Base-by-base conservation (phyloP, 768 basidiomycete species). In the Tylopilus rubrobrunneus region DNA sequence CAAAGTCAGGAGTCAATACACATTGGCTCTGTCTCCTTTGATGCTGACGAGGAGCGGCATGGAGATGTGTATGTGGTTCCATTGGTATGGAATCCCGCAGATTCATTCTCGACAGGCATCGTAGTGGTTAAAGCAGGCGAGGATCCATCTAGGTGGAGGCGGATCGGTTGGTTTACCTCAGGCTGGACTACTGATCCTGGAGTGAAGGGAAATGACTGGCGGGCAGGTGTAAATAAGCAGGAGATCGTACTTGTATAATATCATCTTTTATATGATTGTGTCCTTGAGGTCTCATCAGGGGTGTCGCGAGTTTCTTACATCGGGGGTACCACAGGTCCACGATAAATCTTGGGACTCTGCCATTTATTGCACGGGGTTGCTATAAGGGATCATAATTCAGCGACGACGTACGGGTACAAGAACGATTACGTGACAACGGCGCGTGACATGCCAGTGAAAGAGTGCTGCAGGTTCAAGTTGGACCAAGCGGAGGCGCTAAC, bases 191-290 rank as follows among this genome's bases (percentile, higher is more conserved):
- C 11, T 41, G 19, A 23, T 29, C 39, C 5, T 25, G 5, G 21
- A 17, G 31, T 14, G 29, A 42, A 31, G 40, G 33, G 40, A 3
- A 49, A 33, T 10, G 5, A 10, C 5, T 49, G 48, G 48, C 40
- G 31, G 1, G 8, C 31, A 2, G 29, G 39, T 11, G 21, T 41
- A 19, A 49, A 15, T n/a, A 27, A 41, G 48, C 48, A 33, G 28
- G 48, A 49, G 29, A 49, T 49, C 5, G 9, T 41, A 41, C 48
- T 49, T 23, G 29, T 42, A 49, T 49, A 40, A 49, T 29, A 37
- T 17, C 36, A 36, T n/a, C n/a, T n/a, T n/a, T n/a, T n/a, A 25
- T 25, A 5, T 5, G 5, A 3, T 5, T 25, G 25, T 25, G 5
- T 25, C 25, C 25, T 25, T 25, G 25, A 25, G 25, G 25, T 25